Evolutionary conservation across 352 stramenopile species (phyloP).

Genomic region (Phytopythium litorale): DNA sequence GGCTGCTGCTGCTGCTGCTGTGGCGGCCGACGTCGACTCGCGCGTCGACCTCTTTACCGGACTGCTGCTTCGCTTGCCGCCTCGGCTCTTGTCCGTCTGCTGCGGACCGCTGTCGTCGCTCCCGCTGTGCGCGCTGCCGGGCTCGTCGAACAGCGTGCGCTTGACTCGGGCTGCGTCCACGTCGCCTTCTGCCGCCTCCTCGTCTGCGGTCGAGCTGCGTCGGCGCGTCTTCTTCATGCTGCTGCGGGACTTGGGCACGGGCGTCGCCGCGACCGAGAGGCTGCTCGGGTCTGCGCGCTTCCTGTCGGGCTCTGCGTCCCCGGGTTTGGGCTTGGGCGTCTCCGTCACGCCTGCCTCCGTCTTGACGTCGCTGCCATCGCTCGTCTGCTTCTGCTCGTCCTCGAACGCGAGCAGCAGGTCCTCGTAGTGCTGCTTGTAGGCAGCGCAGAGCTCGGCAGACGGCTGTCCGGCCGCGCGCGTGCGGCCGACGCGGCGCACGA

Average conservation of each 20-base stretch:
- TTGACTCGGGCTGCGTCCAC: conserved; percentile 34
- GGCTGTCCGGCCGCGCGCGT: conserved; percentile 45
- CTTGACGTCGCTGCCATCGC: neutral
- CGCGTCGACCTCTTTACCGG: conserved; percentile 5
- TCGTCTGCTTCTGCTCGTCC: conserved; percentile 19
- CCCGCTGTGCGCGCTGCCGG: conserved; percentile 22
- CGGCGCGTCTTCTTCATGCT: conserved; percentile 35
- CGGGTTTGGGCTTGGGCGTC: conserved; percentile 9
- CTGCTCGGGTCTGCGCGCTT: neutral
- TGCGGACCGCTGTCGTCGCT: neutral
- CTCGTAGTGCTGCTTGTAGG: conserved; percentile 59
- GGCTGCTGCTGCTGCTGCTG: neutral
- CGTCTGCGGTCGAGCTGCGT: neutral
- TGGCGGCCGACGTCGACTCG: neutral
- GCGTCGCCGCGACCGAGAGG: conserved; percentile 24
- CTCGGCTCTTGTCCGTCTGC: conserved; percentile 15
- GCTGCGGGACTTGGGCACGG: conserved; percentile 42
- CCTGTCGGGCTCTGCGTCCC: neutral
- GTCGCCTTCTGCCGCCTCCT: conserved; percentile 8
- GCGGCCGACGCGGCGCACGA: conserved; percentile 59
- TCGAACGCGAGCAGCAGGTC: conserved; percentile 50
- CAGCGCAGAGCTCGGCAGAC: conserved; percentile 34
- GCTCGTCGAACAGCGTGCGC: conserved; percentile 60
- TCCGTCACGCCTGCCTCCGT: neutral
- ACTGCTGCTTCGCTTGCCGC: conserved; percentile 32